Percentiles rank a stretch among this genome's conserved stretches.
Evolutionary conservation across 2,329 filamentous ascomycete species (phyloP).

Genomic region (Curvularia spicifera): DNA sequence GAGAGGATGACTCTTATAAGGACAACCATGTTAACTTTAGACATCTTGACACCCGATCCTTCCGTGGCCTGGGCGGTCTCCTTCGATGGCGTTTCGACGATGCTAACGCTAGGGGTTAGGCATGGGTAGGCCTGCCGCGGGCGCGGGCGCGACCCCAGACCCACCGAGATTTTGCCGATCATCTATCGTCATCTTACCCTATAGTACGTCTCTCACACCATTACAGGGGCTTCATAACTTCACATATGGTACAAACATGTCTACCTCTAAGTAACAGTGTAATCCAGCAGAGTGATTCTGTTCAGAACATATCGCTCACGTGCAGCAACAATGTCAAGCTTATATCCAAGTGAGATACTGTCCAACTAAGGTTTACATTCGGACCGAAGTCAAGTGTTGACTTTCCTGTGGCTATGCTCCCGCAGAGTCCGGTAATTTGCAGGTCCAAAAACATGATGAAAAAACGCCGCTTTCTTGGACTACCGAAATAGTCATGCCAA

Average conservation of each 20-base stretch:
- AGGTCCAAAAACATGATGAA: background rate
- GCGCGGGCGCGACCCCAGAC: background rate
- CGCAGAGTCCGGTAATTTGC: conserved; percentile 1
- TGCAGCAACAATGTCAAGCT: background rate
- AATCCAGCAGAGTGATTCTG: background rate
- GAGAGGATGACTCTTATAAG: background rate
- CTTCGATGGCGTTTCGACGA: conserved; percentile 4
- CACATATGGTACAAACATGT: background rate
- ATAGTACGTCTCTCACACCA: background rate
- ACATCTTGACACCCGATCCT: conserved; percentile 3
- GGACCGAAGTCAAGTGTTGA: conserved; percentile 7
- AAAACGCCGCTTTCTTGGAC: conserved; percentile 1
- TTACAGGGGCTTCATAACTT: background rate
- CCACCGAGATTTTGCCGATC: conserved; percentile 1
- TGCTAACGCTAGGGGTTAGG: conserved; percentile 1
- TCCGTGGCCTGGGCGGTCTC: background rate
- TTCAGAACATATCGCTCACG: background rate
- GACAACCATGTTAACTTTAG: conserved; percentile 1
- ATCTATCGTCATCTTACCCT: background rate
- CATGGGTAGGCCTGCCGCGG: background rate
- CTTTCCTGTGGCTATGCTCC: background rate
- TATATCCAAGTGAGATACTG: background rate
- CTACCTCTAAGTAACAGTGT: background rate
- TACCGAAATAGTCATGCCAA: background rate
- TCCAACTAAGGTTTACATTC: conserved; percentile 2